phyloP scores from a whole-genome alignment of 2,329 filamentous ascomycete species.

The Onygenales sp. region DNA sequence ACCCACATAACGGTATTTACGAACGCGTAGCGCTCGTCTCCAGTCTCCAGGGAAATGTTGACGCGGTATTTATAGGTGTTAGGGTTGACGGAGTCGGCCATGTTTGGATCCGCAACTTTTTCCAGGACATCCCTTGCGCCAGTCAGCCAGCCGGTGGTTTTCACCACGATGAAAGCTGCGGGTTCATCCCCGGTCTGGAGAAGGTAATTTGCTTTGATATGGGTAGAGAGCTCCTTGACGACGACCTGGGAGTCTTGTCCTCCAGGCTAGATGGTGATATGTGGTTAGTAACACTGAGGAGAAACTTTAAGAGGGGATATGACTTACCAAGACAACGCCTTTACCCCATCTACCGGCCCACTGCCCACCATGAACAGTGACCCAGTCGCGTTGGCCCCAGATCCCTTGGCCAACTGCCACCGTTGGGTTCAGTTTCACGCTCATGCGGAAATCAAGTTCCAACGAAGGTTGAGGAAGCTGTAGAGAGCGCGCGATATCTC shows the following conservation, averaged over 20 bases:
- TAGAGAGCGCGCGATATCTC: constrained; percentile 38
- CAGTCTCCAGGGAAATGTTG: constrained; percentile 40
- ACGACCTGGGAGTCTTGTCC: constrained; percentile 42
- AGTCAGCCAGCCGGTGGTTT: constrained; percentile 39
- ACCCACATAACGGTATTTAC: constrained; percentile 43
- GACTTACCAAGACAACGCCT: constrained; percentile 39
- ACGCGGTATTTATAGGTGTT: constrained; percentile 41
- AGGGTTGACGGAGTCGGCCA: constrained; percentile 39
- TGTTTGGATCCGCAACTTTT: constrained; percentile 34
- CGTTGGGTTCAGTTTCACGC: constrained; percentile 43
- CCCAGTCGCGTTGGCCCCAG: constrained; percentile 44
- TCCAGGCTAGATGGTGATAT: constrained; percentile 29
- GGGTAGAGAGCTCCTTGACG: constrained; percentile 39
- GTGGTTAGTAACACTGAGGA: constrained; percentile 1
- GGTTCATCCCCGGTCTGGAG: constrained; percentile 44
- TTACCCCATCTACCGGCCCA: constrained; percentile 46
- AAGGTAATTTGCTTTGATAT: constrained; percentile 36
- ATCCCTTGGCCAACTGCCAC: constrained; percentile 37
- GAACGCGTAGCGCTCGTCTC: constrained; percentile 41
- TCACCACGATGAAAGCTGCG: constrained; percentile 39
- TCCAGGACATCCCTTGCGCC: constrained; percentile 41
- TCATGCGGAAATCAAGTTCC: constrained; percentile 45
- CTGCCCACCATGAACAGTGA: constrained; percentile 41
- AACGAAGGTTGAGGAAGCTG: constrained; percentile 39
- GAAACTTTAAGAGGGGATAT: background rate